Evolutionary conservation across 768 basidiomycete species (phyloP), one percentile per base, ranked within the genome.

Genomic region (Vararia minispora): DNA sequence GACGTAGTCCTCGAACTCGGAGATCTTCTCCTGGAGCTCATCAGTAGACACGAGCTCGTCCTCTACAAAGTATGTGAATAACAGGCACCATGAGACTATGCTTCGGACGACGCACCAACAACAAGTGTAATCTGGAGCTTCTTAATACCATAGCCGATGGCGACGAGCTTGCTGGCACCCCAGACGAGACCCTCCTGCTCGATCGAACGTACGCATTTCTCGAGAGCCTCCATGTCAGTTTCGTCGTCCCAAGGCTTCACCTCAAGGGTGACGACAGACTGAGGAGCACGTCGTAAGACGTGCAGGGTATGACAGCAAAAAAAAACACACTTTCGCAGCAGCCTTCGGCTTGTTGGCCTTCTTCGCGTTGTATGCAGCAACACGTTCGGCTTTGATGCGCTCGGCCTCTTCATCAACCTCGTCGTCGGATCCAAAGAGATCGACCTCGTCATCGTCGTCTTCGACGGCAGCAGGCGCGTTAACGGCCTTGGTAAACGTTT

Each of bases 191-290:
- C 95, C 28, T 84, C 80, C 66, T 75, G 65, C 60, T 86, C 74
- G 52, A 98, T 78, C 16, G 87, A 78, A 43, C 95, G 79, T 39
- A 98, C 94, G 28, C 72, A 54, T 12, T 68, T 60, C 63, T 98
- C 94, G 51, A 98, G 69, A 35, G 67, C 84, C 30, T 56, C 71
- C 92, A 99, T 92, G 62, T 97, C 89, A 35, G 95, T 99, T 68
- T 95, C 91, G 57, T 98, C 94, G 59, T 98, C 94, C 94, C 91
- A 95, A 28, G 94, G 92, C 66, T 99, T 99, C 46, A 99, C 91
- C 50, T 98, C 94, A 51, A 98, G 66, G 33, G 94, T 99, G 35
- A 99, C 95, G 45, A 99, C 79, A 49, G 95, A 98, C 90, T 97
- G 60, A 42, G 12, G 25, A 41, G 18, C 37, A 37, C n/a, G 33